Conservation (phyloP, 805 yeast species). For the Wickerhamiella kazuoi region DNA sequence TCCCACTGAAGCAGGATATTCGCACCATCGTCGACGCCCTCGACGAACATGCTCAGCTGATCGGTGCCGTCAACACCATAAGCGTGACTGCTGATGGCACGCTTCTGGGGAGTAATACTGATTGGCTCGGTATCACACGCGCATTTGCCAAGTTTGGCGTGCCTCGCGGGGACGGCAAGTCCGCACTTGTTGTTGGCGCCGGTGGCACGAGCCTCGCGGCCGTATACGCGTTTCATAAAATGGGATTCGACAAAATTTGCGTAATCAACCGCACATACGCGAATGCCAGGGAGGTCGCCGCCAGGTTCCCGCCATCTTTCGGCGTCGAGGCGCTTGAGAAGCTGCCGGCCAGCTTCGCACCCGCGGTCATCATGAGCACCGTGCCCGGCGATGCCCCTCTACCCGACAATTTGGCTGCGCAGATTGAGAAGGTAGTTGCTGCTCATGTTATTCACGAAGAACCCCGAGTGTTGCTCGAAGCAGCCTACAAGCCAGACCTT, state of each 20-base stretch:
- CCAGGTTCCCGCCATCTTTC: slow-evolving; percentile 41
- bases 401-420: slow-evolving; percentile 27
- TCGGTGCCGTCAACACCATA: slow-evolving; percentile 91
- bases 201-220: slow-evolving; percentile 98
- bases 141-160: slow-evolving; percentile 51
- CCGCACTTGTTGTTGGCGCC: slow-evolving; percentile 81
- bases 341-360: slow-evolving; percentile 20
- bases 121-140: slow-evolving; percentile 74
- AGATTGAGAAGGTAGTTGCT: slow-evolving; percentile 24
- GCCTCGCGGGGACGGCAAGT: slow-evolving; percentile 16
- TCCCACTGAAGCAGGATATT: slow-evolving; percentile 76
- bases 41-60: slow-evolving; percentile 56
- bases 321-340: slow-evolving; percentile 39
- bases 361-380: slow-evolving; percentile 48
- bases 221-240: slow-evolving; percentile 56
- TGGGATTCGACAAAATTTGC: slow-evolving; percentile 66
- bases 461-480: slow-evolving; percentile 53
- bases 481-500: slow-evolving; percentile 79
- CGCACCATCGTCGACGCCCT: slow-evolving; percentile 47
- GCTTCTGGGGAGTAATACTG: slow-evolving; percentile 78
- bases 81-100: slow-evolving; percentile 33
- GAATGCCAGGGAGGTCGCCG: slow-evolving; percentile 41
- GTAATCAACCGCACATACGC: slow-evolving; percentile 63
- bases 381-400: slow-evolving; percentile 68
- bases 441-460: slow-evolving; percentile 27